Conservation (phyloP, 331 rosid genomes). For the Quercus lobata region DNA sequence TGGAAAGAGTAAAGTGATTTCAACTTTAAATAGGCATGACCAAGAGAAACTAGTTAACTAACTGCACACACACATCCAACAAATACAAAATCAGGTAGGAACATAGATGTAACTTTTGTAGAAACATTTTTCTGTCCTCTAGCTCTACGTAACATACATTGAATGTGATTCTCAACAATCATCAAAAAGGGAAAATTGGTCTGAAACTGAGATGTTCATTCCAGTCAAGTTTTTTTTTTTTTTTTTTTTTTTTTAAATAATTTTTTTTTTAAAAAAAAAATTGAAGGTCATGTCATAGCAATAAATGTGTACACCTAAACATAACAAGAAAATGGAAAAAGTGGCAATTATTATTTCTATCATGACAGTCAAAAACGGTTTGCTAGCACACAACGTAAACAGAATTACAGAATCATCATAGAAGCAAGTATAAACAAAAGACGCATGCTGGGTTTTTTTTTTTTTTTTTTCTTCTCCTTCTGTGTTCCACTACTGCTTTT, state of each 20-base stretch:
- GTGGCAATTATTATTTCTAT: not conserved
- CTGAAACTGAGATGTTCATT: not conserved
- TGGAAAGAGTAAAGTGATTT: not conserved
- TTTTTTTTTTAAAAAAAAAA: not conserved
- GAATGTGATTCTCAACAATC: not conserved
- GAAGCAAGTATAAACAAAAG: not conserved
- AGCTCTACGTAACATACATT: not conserved
- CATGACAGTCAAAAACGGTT: not conserved
- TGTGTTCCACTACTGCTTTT: not conserved
- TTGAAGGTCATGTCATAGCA: not conserved
- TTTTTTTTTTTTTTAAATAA: not conserved
- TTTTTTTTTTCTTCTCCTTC: not conserved
- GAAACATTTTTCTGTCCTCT: not conserved
- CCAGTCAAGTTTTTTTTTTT: not conserved
- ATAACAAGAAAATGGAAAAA: not conserved
- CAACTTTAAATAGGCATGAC: not conserved
- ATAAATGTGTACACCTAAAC: not conserved
- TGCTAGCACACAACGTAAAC: not conserved
- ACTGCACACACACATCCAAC: not conserved
- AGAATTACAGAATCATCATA: not conserved
- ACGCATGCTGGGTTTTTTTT: not conserved
- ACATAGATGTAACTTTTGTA: not conserved
- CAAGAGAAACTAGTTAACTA: not conserved
- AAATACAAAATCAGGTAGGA: not conserved
- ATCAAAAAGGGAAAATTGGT: not conserved